A percentile compares a stretch with the other conserved stretches of the same genome.
These are phyloP conservation scores for Biancaea sappan DNA, from an alignment of 306 rosid genomes.

Conservation along the genomic window DNA sequence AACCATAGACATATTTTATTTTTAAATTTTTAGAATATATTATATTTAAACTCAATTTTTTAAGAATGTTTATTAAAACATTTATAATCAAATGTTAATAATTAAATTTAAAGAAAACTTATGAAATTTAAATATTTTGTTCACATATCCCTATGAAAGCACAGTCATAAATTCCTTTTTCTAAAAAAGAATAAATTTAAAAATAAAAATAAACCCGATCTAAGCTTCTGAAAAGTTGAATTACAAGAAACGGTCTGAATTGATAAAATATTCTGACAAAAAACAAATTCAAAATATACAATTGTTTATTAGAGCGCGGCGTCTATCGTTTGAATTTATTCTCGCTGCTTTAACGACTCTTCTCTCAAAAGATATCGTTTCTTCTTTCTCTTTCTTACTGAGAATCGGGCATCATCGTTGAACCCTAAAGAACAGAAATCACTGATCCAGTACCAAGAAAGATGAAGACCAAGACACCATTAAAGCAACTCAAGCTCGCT, in stretches of 20 bases:
- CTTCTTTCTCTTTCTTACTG: background rate
- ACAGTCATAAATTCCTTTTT: too few species aligned
- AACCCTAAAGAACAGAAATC: conserved; percentile 14
- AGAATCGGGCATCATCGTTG: background rate
- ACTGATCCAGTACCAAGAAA: background rate
- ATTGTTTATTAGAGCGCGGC: conserved; percentile 43
- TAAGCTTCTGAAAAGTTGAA: background rate
- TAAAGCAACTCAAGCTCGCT: conserved; percentile 84
- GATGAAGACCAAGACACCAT: conserved; percentile 88
- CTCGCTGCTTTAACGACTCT: conserved; percentile 18
- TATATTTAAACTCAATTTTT: too few species aligned
- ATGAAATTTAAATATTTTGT: too few species aligned
- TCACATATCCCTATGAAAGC: too few species aligned
- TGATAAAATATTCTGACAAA: background rate
- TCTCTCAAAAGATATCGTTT: background rate
- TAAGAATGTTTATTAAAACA: too few species aligned
- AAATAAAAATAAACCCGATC: too few species aligned
- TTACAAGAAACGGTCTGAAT: background rate
- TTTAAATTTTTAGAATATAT: too few species aligned
- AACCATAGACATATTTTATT: too few species aligned
- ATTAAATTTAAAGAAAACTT: too few species aligned
- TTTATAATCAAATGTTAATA: too few species aligned
- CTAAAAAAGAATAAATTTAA: too few species aligned
- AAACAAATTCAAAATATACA: background rate
- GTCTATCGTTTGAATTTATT: conserved; percentile 50